Evolutionary conservation across 352 stramenopile species (phyloP).

Genomic region (Phytophthora nicotianae): DNA sequence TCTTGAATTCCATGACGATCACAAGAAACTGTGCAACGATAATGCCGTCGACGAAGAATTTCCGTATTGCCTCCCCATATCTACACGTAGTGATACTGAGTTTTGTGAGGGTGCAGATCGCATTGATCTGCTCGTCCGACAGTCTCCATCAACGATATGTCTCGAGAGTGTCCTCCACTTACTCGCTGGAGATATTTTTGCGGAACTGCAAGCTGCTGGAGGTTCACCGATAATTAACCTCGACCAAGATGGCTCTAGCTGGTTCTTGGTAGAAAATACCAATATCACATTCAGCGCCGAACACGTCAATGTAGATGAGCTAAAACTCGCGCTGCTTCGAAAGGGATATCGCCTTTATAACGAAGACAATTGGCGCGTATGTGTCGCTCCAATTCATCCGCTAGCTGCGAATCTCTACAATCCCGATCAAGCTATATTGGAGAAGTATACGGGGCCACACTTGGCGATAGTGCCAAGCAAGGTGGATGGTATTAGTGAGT

Average conservation of each 20-base stretch:
- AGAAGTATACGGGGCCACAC: constrained; percentile 22
- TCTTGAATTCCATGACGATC: constrained; percentile 28
- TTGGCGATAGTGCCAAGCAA: constrained; percentile 26
- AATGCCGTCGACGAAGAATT: neutral
- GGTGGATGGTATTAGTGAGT: neutral
- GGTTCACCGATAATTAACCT: constrained; percentile 32
- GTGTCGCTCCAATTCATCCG: constrained; percentile 41
- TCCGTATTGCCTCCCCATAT: constrained; percentile 52
- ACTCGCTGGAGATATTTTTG: constrained; percentile 46
- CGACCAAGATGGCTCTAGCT: constrained; percentile 23
- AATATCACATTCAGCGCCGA: constrained; percentile 39
- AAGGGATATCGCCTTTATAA: constrained; percentile 57
- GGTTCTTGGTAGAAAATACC: constrained; percentile 35
- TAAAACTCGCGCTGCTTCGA: constrained; percentile 19
- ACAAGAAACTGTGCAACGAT: constrained; percentile 20
- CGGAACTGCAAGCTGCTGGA: constrained; percentile 31
- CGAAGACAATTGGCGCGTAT: constrained; percentile 35
- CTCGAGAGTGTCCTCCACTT: constrained; percentile 50
- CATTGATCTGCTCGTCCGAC: constrained; percentile 40
- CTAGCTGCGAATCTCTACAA: constrained; percentile 43
- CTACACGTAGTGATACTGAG: constrained; percentile 35
- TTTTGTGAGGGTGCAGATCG: constrained; percentile 47
- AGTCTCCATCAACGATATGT: constrained; percentile 35
- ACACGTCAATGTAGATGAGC: constrained; percentile 3
- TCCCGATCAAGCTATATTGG: constrained; percentile 9